These are phyloP conservation scores for Rhizoclosmatium sp. DNA, from an alignment of 192 early-diverging fungal genomes.

Conservation along the genomic window DNA sequence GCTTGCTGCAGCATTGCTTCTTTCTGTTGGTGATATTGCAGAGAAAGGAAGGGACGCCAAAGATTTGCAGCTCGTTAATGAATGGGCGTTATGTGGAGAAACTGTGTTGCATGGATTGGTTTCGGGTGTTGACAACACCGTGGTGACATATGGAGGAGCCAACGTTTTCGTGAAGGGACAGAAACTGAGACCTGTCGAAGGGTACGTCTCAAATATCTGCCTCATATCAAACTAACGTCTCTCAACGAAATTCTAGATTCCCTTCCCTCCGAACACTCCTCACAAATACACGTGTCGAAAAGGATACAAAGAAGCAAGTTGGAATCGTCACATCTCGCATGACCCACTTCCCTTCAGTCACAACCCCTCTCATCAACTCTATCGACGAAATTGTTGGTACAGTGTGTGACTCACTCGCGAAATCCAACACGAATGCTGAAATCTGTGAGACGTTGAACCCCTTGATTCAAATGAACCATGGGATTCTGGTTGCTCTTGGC, in stretches of 20 bases:
- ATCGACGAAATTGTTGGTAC: constrained; percentile 22
- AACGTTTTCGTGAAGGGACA: constrained; percentile 57
- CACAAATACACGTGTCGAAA: constrained; percentile 91
- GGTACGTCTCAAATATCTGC: constrained; percentile 40
- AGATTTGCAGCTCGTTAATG: constrained; percentile 72
- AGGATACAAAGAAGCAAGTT: constrained; percentile 88
- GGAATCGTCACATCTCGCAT: constrained; percentile 48
- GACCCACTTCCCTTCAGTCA: constrained; percentile 65
- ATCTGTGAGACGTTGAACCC: constrained; percentile 40
- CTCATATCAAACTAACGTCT: constrained; percentile 22
- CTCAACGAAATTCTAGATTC: constrained; percentile 55
- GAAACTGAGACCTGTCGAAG: constrained; percentile 56
- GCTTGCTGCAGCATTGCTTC: constrained; percentile 79
- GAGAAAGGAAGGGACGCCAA: background rate
- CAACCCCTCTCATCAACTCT: constrained; percentile 14
- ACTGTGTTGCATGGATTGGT: constrained; percentile 95
- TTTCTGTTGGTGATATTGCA: constrained; percentile 38
- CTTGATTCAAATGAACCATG: constrained; percentile 87
- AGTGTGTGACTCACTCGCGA: background rate
- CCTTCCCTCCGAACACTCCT: constrained; percentile 78
- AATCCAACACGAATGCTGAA: background rate
- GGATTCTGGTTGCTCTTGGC: constrained; percentile 76
- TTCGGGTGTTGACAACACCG: constrained; percentile 93
- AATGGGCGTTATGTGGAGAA: constrained; percentile 92
- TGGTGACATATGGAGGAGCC: constrained; percentile 79